Evolutionary conservation across 805 yeast species (phyloP).

Genomic region (Hemisphaericaspora nanyangensis): DNA sequence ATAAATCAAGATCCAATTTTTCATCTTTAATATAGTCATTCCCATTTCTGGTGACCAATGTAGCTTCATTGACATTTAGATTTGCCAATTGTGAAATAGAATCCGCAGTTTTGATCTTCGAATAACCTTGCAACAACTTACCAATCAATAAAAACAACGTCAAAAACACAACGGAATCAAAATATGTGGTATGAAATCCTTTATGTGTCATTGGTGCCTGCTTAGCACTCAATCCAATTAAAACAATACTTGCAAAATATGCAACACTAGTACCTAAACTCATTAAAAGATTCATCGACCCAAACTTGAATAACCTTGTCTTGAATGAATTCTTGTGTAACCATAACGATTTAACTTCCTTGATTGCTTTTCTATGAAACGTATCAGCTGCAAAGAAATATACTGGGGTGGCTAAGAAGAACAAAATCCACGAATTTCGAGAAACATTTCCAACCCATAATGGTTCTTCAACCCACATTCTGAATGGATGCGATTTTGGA

Average conservation of each 20-base stretch:
- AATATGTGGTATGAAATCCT: constrained; percentile 62
- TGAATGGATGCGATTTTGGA: constrained; percentile 36
- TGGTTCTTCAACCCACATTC: constrained; percentile 57
- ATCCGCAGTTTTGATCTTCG: constrained; percentile 64
- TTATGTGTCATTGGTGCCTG: constrained; percentile 14
- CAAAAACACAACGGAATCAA: constrained; percentile 75
- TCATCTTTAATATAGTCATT: constrained; percentile 20
- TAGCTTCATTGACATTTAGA: constrained; percentile 49
- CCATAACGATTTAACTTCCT: constrained; percentile 60
- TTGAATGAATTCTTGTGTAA: constrained; percentile 48
- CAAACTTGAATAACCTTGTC: constrained; percentile 61
- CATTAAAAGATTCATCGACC: constrained; percentile 76
- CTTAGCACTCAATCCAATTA: constrained; percentile 46
- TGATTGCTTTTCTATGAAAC: constrained; percentile 64
- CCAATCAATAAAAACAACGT: constrained; percentile 72
- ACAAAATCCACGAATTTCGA: constrained; percentile 61
- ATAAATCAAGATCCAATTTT: constrained; percentile 36
- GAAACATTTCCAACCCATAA: constrained; percentile 61
- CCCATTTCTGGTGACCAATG: constrained; percentile 29
- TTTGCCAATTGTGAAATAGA: constrained; percentile 53
- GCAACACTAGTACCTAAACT: constrained; percentile 70
- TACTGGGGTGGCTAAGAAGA: constrained; percentile 65
- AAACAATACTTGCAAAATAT: constrained; percentile 61
- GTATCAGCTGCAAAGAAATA: constrained; percentile 72
- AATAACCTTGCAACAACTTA: constrained; percentile 59